Conservation (phyloP, 1,284 basidiomycete species). For the Psilocybe mexicana region DNA sequence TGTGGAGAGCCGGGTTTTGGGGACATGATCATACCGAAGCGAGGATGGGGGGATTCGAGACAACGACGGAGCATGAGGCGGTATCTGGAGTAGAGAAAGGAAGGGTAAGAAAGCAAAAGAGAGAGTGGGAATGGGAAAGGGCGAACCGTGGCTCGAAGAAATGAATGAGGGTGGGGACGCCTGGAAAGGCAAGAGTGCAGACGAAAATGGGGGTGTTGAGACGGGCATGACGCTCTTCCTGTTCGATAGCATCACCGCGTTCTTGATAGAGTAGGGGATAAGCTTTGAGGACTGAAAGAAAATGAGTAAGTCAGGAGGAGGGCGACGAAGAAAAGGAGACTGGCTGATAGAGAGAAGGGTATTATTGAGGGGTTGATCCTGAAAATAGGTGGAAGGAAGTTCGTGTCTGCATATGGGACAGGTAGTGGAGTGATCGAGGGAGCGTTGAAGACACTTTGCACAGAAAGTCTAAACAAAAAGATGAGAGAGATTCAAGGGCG, state of each 20-base stretch:
- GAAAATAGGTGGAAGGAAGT: conserved; percentile 81
- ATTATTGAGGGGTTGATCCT: conserved; percentile 74
- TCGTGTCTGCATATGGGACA: conserved; percentile 87
- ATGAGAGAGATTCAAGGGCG: conserved; percentile 19
- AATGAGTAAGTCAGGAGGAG: conserved; percentile 7
- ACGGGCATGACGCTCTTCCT: conserved; percentile 75
- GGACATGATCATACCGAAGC: conserved; percentile 89
- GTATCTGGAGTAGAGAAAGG: conserved; percentile 40
- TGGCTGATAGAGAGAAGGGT: conserved; percentile 69
- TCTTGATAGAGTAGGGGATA: conserved; percentile 55
- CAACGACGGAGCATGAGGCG: conserved; percentile 93
- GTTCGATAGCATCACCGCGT: conserved; percentile 60
- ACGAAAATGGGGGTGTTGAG: conserved; percentile 92
- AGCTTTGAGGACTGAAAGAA: conserved; percentile 55
- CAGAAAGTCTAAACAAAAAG: conserved; percentile 79
- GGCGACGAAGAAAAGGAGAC: conserved; percentile 29
- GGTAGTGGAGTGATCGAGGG: conserved; percentile 79
- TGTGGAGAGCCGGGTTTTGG: conserved; percentile 43
- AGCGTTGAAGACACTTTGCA: conserved; percentile 82
- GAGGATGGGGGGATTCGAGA: conserved; percentile 71
- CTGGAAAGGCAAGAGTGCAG: conserved; percentile 87
- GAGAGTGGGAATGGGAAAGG: conserved; percentile 22
- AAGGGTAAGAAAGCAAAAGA: neutral
- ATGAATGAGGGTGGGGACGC: conserved; percentile 87
- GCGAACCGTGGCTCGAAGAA: conserved; percentile 83